phyloP scores from a whole-genome alignment of 495 filamentous ascomycete genomes.

The Trichoderma virens region DNA sequence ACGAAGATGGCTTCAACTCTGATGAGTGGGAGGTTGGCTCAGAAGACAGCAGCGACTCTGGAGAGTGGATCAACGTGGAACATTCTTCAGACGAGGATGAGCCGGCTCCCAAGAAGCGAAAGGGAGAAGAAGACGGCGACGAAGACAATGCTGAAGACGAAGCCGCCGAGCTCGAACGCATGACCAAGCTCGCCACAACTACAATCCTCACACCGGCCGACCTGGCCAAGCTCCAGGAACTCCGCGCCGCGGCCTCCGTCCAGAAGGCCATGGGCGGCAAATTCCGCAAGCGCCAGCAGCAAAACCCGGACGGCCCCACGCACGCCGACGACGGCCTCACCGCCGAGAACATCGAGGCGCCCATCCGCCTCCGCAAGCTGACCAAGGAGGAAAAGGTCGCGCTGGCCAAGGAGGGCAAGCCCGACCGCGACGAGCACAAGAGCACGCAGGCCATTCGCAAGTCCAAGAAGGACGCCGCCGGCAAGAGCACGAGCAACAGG shows the following conservation, averaged over 20 bases:
- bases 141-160: constrained; percentile 29
- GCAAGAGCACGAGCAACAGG: constrained; percentile 94
- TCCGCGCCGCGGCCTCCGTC: constrained; percentile 64
- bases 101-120: constrained; percentile 56
- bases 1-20: constrained; percentile 63
- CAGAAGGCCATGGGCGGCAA: constrained; percentile 46
- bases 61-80: constrained; percentile 87
- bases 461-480: constrained; percentile 74
- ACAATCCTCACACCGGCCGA: constrained; percentile 87
- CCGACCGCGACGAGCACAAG: constrained; percentile 66
- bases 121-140: constrained; percentile 22
- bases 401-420: constrained; percentile 67
- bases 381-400: constrained; percentile 79
- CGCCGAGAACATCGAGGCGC: constrained; percentile 73
- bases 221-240: constrained; percentile 83
- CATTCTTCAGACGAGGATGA: constrained; percentile 71
- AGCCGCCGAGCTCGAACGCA: constrained; percentile 28
- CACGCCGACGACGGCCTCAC: constrained; percentile 80
- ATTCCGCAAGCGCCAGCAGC: constrained; percentile 35
- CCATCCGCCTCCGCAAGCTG: constrained; percentile 59
- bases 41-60: constrained; percentile 67
- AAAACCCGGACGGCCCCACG: constrained; percentile 25
- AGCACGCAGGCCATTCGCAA: constrained; percentile 71
- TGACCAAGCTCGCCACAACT: constrained; percentile 68
- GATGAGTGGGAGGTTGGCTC: constrained; percentile 82